A percentile compares a stretch with the other conserved stretches of the same genome.
These are phyloP conservation scores for Eucalyptus pumila DNA, from an alignment of 345 rosid genomes.

Conservation along the genomic window DNA sequence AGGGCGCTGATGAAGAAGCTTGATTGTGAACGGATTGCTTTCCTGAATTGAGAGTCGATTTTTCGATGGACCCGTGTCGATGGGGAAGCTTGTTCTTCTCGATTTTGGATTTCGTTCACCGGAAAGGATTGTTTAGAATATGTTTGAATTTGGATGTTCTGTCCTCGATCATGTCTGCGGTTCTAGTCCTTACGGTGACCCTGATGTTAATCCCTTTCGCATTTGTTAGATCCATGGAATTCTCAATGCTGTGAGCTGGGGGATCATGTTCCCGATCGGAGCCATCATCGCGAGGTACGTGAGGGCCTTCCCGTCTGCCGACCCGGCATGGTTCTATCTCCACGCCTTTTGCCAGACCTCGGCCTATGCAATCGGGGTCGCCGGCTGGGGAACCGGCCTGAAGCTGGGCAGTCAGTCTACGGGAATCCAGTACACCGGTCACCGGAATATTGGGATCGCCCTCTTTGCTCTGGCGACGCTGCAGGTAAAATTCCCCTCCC, in stretches of 20 bases:
- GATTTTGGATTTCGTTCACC: background rate
- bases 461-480: conserved; percentile 61
- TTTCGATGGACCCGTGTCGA: background rate
- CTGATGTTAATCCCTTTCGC: background rate
- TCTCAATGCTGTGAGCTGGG: conserved; percentile 86
- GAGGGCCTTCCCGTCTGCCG: conserved; percentile 56
- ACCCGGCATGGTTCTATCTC: conserved; percentile 85
- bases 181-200: background rate
- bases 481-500: conserved; percentile 29
- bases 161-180: background rate
- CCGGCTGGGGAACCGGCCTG: conserved; percentile 90
- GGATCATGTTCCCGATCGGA: conserved; percentile 68
- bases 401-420: conserved; percentile 69
- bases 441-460: conserved; percentile 63
- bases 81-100: background rate
- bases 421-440: conserved; percentile 17
- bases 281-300: conserved; percentile 61
- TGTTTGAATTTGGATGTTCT: background rate
- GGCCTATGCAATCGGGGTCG: conserved; percentile 66
- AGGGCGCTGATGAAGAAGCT: background rate
- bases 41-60: background rate
- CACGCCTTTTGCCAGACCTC: conserved; percentile 63
- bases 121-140: background rate
- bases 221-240: conserved; percentile 65
- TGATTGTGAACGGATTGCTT: background rate